These are phyloP conservation scores for Solanum hybrid DNA, from an alignment of 305 asterid genomes.

Conservation along the genomic window DNA sequence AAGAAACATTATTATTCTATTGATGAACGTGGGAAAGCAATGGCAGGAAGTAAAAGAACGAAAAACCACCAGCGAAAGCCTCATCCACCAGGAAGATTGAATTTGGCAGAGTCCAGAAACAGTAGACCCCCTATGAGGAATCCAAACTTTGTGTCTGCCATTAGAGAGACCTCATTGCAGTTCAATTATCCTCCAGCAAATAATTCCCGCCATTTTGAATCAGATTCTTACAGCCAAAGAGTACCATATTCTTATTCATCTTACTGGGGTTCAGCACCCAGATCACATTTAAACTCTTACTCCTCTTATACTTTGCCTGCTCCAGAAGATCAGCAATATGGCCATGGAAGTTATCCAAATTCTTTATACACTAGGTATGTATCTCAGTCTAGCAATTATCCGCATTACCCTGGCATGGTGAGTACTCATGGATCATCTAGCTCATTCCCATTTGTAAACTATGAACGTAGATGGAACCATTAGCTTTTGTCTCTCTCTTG, in stretches of 20 bases:
- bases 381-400: neutral
- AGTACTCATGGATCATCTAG: neutral
- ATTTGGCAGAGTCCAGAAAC: slow-evolving; percentile 11
- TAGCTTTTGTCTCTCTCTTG: neutral
- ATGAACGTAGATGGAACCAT: neutral
- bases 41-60: slow-evolving; percentile 14
- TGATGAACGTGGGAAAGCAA: slow-evolving; percentile 18
- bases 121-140: slow-evolving; percentile 13
- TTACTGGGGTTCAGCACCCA: neutral
- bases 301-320: neutral
- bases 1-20: slow-evolving; percentile 9
- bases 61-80: slow-evolving; percentile 1
- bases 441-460: neutral
- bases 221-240: slow-evolving; percentile 6
- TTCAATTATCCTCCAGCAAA: slow-evolving; percentile 9
- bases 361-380: slow-evolving; percentile 3
- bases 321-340: neutral
- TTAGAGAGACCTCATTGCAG: slow-evolving; percentile 16
- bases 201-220: slow-evolving; percentile 7
- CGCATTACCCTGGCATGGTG: neutral
- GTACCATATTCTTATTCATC: neutral
- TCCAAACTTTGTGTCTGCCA: slow-evolving; percentile 11
- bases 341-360: neutral
- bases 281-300: neutral
- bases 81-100: slow-evolving; percentile 5